phyloP scores from a whole-genome alignment of 768 basidiomycete genomes.

The Collybia sordida region DNA sequence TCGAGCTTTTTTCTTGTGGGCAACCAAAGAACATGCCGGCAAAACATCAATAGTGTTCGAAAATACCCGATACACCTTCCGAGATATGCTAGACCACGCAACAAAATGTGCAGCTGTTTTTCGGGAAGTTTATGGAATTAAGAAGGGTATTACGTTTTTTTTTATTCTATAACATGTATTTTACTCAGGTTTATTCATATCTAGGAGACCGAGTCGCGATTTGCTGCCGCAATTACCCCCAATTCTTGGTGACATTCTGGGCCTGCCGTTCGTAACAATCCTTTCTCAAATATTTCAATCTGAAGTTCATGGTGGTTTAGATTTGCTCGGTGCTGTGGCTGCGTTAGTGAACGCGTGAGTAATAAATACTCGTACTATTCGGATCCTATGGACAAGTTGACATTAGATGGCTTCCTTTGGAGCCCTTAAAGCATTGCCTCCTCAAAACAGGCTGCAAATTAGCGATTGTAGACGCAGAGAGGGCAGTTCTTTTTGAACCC shows the following conservation, averaged over 20 bases:
- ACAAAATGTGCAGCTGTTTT: constrained; percentile 33
- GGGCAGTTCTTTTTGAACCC: constrained; percentile 33
- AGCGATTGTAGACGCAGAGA: constrained; percentile 42
- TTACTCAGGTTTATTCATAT: neutral
- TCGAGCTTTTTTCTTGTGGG: constrained; percentile 45
- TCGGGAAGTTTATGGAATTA: constrained; percentile 39
- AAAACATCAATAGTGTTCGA: constrained; percentile 50
- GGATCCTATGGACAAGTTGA: neutral
- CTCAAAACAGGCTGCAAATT: constrained; percentile 36
- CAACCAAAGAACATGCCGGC: constrained; percentile 30
- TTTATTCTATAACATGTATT: neutral
- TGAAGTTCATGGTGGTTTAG: constrained; percentile 13
- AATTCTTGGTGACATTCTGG: constrained; percentile 44
- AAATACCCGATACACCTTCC: constrained; percentile 39
- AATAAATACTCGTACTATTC: neutral
- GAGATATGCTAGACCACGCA: constrained; percentile 32
- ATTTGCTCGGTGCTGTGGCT: constrained; percentile 44
- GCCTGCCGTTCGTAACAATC: constrained; percentile 33
- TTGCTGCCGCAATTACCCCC: constrained; percentile 45
- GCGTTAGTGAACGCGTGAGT: constrained; percentile 43
- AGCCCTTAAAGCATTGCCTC: constrained; percentile 43
- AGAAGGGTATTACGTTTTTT: constrained; percentile 34
- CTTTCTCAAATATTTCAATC: neutral
- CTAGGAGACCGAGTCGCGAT: constrained; percentile 41
- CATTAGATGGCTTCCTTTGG: constrained; percentile 35